These are phyloP conservation scores for Lactarius indigo DNA, from an alignment of 768 basidiomycete species.

Conservation along the genomic window DNA sequence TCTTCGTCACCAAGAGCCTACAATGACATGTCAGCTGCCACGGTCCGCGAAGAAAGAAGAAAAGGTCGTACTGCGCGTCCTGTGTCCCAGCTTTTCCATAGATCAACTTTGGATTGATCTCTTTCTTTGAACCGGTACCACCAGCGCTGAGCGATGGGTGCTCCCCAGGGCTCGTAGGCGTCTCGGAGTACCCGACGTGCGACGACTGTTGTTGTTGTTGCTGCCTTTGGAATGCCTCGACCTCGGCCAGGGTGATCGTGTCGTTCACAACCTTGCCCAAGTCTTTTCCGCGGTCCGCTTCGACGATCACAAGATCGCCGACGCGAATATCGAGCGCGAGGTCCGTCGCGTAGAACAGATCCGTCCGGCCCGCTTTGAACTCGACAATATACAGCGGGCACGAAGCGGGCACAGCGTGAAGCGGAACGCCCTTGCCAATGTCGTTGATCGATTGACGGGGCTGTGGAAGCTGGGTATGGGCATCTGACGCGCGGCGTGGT, in stretches of 20 bases:
- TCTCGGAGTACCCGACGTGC: conserved; percentile 40
- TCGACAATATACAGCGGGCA: conserved; percentile 96
- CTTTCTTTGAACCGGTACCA: conserved; percentile 62
- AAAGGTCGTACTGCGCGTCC: conserved; percentile 68
- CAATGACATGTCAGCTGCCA: conserved; percentile 11
- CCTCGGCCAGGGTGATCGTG: conserved; percentile 83
- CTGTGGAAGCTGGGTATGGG: conserved; percentile 29
- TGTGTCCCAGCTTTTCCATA: conserved; percentile 81
- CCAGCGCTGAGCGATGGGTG: conserved; percentile 21
- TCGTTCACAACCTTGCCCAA: conserved; percentile 90
- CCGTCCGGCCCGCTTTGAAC: conserved; percentile 96
- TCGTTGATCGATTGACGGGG: conserved; percentile 39
- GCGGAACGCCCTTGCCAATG: conserved; percentile 85
- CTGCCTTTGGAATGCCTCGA: conserved; percentile 85
- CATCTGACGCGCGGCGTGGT: conserved; percentile 42
- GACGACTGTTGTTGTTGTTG: conserved; percentile 47
- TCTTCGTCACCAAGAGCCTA: conserved; percentile 76
- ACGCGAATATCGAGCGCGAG: conserved; percentile 60
- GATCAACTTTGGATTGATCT: conserved; percentile 96
- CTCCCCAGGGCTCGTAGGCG: conserved; percentile 49
- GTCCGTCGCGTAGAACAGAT: conserved; percentile 88
- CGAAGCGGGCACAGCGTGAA: conserved; percentile 74
- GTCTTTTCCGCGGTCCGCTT: conserved; percentile 93
- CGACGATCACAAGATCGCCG: conserved; percentile 93
- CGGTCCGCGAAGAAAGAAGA: neutral